Conservation (phyloP, 768 basidiomycete species). For the Tephrocybe sp. region DNA sequence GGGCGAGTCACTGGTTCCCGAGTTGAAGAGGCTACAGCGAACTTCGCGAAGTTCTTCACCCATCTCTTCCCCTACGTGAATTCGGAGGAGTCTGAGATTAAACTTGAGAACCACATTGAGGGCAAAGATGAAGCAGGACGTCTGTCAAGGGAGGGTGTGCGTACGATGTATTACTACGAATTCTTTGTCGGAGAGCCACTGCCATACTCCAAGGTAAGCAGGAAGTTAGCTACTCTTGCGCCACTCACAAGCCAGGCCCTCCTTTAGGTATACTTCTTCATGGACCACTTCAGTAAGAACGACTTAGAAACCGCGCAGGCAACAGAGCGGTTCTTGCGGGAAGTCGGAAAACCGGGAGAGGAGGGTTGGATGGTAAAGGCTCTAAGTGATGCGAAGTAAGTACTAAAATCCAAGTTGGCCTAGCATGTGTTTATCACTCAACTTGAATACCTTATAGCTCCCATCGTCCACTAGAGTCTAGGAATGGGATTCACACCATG, state of each 20-base stretch:
- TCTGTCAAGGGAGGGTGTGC: slow-evolving; percentile 1
- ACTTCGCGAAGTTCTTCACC: slow-evolving; percentile 16
- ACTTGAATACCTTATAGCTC: too few relatives aligned
- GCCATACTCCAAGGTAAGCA: slow-evolving; percentile 6
- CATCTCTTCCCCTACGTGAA: slow-evolving; percentile 17
- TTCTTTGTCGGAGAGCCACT: slow-evolving; percentile 7
- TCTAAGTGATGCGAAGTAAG: slow-evolving; percentile 14
- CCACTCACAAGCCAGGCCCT: neutral
- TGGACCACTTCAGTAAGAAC: slow-evolving; percentile 11
- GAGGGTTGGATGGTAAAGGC: slow-evolving; percentile 16
- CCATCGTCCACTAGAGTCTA: too few relatives aligned
- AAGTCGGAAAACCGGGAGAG: slow-evolving; percentile 16
- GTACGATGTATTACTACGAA: slow-evolving; percentile 12
- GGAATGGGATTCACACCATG: too few relatives aligned
- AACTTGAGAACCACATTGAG: slow-evolving; percentile 10
- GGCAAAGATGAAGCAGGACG: slow-evolving; percentile 6
- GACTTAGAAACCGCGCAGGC: slow-evolving; percentile 3
- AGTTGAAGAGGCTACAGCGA: slow-evolving; percentile 12
- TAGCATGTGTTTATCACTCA: too few relatives aligned
- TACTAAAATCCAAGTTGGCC: neutral
- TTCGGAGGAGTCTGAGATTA: slow-evolving; percentile 9
- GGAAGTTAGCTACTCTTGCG: neutral
- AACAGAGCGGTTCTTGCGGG: slow-evolving; percentile 15
- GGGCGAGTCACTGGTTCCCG: slow-evolving; percentile 14
- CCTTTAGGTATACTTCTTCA: slow-evolving; percentile 10